These are phyloP conservation scores for Fusarium fracticaudum DNA, from an alignment of 2,329 filamentous ascomycete genomes.

Conservation along the genomic window DNA sequence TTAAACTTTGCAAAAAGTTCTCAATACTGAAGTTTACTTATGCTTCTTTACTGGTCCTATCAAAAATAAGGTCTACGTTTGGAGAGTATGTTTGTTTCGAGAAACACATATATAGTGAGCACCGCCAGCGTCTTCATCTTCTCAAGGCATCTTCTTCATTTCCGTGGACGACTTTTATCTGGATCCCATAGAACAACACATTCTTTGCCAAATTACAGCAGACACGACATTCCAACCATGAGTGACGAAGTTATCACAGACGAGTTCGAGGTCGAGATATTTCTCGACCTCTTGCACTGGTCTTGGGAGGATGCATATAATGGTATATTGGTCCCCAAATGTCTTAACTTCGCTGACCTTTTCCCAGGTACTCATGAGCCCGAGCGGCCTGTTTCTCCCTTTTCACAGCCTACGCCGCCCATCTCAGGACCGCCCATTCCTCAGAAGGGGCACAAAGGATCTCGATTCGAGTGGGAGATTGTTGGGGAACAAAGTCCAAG, in stretches of 20 bases:
- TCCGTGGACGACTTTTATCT: not conserved
- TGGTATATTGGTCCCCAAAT: accelerated
- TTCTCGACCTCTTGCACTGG: not conserved
- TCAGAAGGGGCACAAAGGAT: accelerated
- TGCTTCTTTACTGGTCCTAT: accelerated
- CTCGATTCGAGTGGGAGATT: accelerated
- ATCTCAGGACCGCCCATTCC: accelerated
- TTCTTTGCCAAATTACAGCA: accelerated
- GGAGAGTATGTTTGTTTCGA: not conserved
- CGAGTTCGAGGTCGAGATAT: not conserved
- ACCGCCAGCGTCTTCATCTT: accelerated
- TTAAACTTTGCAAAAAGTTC: not conserved
- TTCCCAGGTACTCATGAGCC: not conserved
- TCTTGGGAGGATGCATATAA: not conserved
- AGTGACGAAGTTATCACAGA: not conserved
- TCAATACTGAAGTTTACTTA: not conserved
- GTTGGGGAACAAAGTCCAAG: not conserved
- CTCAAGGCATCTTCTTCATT: not conserved
- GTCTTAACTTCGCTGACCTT: not conserved
- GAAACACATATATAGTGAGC: not conserved
- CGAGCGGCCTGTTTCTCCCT: not conserved
- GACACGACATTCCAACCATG: not conserved
- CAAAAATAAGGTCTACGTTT: accelerated
- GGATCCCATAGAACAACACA: accelerated
- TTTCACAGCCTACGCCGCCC: not conserved